Base-by-base conservation (phyloP, 495 filamentous ascomycete genomes). In the Penicillium daleae region DNA sequence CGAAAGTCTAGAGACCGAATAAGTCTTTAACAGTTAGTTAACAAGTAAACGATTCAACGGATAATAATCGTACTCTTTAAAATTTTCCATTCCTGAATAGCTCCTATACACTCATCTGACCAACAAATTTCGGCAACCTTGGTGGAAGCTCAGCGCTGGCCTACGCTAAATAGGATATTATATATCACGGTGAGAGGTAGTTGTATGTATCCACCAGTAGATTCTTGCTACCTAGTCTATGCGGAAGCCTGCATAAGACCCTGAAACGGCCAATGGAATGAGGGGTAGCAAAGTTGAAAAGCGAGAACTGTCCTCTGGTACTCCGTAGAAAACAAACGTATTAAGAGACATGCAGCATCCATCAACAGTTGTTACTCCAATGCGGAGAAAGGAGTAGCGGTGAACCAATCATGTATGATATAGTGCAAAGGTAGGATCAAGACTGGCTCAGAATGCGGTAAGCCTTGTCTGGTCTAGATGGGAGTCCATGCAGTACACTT, bases 1-100 rank as follows among this genome's bases (percentile, higher is more conserved):
- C 52, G 51, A 56, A 62, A 62, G 27, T 29, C 54, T 27, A n/a
- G 54, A 31, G 60, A 62, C 49, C 60, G 37, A 62, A 62, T 50
- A 33, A 62, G 50, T 53, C 50, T 53, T 53, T 53, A 6, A 29
- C 15, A 53, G 50, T 53, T 53, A 33, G 50, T 53, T n/a, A n/a
- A n/a, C n/a, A 31, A 53, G 3, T 53, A 9, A 53, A 53, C 21
- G 3, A 50, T 50, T 50, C 9, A 50, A 50, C 7, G 9, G 7
- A 50, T 4, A 29, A 3, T 50, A 10, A 50, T 50, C 48, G 48
- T 50, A 50, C 48, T 50, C 48, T 50, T 50, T 29, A 9, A 50
- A 50, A 50, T 5, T 50, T 50, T 50, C 48, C 9, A 50, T 50
- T 50, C 17, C 48, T 2, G 7, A 29, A 50, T 53, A 31, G 26